These are phyloP conservation scores for Crithidia mellificae DNA, from an alignment of 208 protist species.

Conservation along the genomic window DNA sequence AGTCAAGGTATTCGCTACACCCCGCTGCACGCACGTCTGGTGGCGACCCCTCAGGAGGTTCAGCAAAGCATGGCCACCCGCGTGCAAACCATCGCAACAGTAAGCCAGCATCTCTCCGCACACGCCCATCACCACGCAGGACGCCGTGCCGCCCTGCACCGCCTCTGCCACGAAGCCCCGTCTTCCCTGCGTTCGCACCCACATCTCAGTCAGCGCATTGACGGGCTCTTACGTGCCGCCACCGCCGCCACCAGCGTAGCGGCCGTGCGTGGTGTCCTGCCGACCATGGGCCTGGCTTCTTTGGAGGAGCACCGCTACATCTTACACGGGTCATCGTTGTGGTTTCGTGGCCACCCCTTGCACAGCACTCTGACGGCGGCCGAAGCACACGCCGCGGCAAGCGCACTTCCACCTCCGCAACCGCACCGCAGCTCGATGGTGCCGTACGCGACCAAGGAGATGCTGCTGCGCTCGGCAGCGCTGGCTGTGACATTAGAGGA, in stretches of 20 bases:
- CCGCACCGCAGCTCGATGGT: neutral
- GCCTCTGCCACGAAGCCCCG: slow-evolving; percentile 32
- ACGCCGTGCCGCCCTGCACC: slow-evolving; percentile 23
- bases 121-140: slow-evolving; percentile 4
- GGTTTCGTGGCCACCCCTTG: slow-evolving; percentile 36
- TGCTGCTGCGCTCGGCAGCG: slow-evolving; percentile 51
- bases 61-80: slow-evolving; percentile 31
- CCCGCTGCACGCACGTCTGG: slow-evolving; percentile 50
- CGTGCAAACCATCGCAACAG: slow-evolving; percentile 27
- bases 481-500: slow-evolving; percentile 38
- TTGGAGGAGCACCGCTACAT: slow-evolving; percentile 18
- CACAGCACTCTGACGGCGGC: slow-evolving; percentile 15
- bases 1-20: slow-evolving; percentile 36
- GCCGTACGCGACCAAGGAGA: slow-evolving; percentile 15
- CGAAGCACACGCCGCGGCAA: slow-evolving; percentile 4
- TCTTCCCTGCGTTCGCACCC: slow-evolving; percentile 36
- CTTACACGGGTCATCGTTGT: slow-evolving; percentile 23
- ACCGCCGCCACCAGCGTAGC: slow-evolving; percentile 35
- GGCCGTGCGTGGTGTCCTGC: slow-evolving; percentile 38
- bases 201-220: slow-evolving; percentile 22
- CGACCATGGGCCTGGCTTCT: slow-evolving; percentile 31
- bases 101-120: neutral
- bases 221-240: slow-evolving; percentile 43
- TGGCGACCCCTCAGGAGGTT: slow-evolving; percentile 31
- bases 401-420: no score